A percentile compares a stretch with the other conserved stretches of the same genome.
Evolutionary conservation across 306 rosid genomes (phyloP).

Genomic region (Trifolium pratense): DNA sequence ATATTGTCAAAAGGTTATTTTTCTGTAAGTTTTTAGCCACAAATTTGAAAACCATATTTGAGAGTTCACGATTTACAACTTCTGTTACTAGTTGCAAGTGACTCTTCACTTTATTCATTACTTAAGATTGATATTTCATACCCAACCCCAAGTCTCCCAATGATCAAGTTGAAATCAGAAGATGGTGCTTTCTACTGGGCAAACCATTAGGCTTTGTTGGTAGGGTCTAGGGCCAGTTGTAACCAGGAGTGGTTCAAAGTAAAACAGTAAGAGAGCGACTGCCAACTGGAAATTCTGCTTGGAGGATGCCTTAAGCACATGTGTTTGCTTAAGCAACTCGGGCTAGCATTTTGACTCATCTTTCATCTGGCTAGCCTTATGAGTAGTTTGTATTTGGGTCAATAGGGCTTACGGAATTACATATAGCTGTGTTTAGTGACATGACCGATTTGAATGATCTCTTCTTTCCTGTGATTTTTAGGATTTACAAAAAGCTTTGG

Average conservation of each 20-base stretch:
- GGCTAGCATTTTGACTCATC: background rate
- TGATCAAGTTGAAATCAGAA: background rate
- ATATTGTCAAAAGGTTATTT: background rate
- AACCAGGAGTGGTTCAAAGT: background rate
- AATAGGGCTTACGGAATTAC: conserved; percentile 8
- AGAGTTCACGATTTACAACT: background rate
- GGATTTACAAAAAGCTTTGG: conserved; percentile 80
- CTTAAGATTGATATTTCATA: background rate
- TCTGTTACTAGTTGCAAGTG: background rate
- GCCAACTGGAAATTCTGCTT: background rate
- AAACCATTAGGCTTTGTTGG: background rate
- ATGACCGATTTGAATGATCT: conserved; percentile 18
- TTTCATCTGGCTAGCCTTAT: background rate
- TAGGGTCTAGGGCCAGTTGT: background rate
- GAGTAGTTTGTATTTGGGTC: conserved; percentile 5
- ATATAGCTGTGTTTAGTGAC: background rate
- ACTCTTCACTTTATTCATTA: background rate
- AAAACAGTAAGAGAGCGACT: background rate
- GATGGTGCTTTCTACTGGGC: background rate
- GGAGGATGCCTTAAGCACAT: background rate
- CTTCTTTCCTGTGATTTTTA: conserved; percentile 43
- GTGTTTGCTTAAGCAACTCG: background rate
- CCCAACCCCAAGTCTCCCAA: background rate
- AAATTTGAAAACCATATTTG: background rate
- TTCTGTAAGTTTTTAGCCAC: background rate